phyloP scores from a whole-genome alignment of 345 rosid genomes.

The Heritiera littoralis region DNA sequence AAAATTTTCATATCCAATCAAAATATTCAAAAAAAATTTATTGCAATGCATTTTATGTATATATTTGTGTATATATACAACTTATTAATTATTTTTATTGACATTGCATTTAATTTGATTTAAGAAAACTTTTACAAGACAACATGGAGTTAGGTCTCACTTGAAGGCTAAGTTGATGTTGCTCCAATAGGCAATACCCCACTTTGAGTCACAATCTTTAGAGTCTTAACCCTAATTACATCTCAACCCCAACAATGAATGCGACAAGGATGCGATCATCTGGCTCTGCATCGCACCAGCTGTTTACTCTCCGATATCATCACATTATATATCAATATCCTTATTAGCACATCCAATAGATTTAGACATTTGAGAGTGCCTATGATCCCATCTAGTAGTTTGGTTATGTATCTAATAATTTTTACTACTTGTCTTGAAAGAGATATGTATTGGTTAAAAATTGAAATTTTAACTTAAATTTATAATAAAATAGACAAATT shows the following conservation, averaged over 20 bases:
- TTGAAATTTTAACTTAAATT: no score
- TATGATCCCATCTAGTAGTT: background rate
- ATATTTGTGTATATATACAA: no score
- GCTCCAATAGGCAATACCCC: background rate
- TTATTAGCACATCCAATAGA: background rate
- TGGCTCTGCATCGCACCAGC: background rate
- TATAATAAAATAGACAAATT: no score
- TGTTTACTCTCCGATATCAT: background rate
- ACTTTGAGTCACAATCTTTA: conserved; percentile 9
- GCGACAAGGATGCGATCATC: background rate
- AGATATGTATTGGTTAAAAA: background rate
- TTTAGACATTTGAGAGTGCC: background rate
- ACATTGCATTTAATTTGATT: background rate
- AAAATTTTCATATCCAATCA: background rate
- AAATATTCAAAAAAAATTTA: no score
- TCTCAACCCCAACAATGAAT: conserved; percentile 19
- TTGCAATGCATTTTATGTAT: no score
- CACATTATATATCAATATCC: background rate
- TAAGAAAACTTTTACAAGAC: background rate
- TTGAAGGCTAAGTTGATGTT: conserved; percentile 1
- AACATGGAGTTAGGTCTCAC: background rate
- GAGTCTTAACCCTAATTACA: background rate
- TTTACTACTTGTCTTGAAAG: no score
- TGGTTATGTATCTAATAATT: background rate
- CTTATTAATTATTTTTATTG: background rate